These are phyloP conservation scores for Psidium friedrichsthalianum DNA, from an alignment of 345 rosid genomes.

Conservation along the genomic window DNA sequence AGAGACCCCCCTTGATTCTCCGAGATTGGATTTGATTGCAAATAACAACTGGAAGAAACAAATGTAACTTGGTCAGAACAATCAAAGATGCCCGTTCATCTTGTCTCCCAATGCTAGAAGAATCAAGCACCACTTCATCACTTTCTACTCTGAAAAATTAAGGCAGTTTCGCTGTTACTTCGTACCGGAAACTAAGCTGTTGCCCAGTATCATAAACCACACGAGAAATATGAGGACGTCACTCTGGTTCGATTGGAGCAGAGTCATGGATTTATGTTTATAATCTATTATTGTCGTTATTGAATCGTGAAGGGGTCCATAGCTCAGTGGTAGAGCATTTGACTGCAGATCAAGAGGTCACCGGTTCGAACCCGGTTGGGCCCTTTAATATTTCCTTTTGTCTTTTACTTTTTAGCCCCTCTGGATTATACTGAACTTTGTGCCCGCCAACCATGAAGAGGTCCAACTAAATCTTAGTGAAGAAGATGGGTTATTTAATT, in stretches of 20 bases:
- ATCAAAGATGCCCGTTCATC: background rate
- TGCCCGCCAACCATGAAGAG: no score
- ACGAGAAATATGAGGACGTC: background rate
- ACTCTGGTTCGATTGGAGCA: rapidly evolving
- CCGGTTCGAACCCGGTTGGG: slow-evolving; percentile 40
- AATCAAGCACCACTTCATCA: background rate
- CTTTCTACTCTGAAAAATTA: background rate
- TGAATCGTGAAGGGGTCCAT: slow-evolving; percentile 19
- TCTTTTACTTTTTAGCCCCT: background rate
- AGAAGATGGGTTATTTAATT: no score
- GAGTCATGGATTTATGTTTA: rapidly evolving
- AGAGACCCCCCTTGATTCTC: background rate
- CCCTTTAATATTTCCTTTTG: background rate
- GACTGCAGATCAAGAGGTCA: slow-evolving; percentile 84
- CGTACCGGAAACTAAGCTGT: background rate
- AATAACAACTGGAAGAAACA: background rate
- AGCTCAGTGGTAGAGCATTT: slow-evolving; percentile 91
- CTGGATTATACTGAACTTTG: no score
- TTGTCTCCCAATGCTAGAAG: background rate
- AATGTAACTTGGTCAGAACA: background rate
- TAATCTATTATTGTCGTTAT: rapidly evolving
- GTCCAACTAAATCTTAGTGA: no score
- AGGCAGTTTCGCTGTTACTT: background rate
- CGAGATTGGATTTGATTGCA: background rate
- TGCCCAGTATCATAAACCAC: background rate